Evolutionary conservation across 177 flowering plant genomes (phyloP).

Genomic region (Telopea speciosissima): DNA sequence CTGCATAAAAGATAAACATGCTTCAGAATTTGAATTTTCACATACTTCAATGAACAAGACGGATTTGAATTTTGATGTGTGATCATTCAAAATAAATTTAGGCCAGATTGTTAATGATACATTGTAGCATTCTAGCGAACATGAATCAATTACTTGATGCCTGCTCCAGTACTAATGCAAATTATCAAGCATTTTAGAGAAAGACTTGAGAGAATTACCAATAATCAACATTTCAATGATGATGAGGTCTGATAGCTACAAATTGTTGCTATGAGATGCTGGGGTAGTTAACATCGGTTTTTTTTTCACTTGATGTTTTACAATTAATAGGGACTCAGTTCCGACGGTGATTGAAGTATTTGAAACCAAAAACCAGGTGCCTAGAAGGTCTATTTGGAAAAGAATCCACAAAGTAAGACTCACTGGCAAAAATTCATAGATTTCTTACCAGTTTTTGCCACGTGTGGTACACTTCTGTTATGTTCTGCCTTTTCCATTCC

Average conservation of each 20-base stretch:
- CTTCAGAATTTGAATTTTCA: not conserved
- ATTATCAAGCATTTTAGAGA: not conserved
- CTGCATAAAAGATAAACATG: not conserved
- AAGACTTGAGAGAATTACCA: not conserved
- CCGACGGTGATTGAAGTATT: not conserved
- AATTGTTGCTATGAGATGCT: not conserved
- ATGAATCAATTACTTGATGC: not conserved
- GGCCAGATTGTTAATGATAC: not conserved
- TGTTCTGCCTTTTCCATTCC: conserved; percentile 12
- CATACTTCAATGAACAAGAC: not conserved
- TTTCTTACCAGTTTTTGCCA: conserved; percentile 14
- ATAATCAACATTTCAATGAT: not conserved
- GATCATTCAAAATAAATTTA: not conserved
- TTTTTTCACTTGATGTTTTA: not conserved
- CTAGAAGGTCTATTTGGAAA: not conserved
- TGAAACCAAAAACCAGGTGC: not conserved
- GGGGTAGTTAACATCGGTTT: not conserved
- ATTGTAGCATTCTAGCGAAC: not conserved
- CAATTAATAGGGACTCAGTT: not conserved
- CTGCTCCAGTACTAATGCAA: not conserved
- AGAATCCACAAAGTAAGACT: not conserved
- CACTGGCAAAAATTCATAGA: not conserved
- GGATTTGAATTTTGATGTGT: too few relatives aligned
- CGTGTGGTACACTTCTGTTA: conserved; percentile 8
- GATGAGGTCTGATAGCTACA: not conserved